These are phyloP conservation scores for Bertia moriformis DNA, from an alignment of 2,329 filamentous ascomycete genomes.

Conservation along the genomic window DNA sequence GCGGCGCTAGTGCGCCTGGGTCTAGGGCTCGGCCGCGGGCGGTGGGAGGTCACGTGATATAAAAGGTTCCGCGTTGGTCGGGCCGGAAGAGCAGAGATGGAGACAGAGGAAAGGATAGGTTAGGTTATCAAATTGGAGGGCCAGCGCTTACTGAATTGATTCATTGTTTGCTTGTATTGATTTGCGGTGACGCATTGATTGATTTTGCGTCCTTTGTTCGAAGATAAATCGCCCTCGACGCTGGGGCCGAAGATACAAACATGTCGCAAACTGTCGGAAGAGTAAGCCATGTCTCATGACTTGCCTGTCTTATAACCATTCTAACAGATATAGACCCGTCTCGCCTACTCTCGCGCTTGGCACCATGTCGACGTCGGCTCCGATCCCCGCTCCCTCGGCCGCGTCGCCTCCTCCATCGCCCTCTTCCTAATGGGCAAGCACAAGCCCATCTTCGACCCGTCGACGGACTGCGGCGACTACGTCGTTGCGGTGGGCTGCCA, in stretches of 20 bases:
- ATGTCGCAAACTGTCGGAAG: conserved; percentile 73
- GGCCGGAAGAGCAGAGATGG: too few species aligned
- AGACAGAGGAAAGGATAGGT: too few species aligned
- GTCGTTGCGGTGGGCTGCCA: conserved; percentile 86
- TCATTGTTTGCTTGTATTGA: too few species aligned
- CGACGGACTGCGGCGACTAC: conserved; percentile 97
- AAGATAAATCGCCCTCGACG: too few species aligned
- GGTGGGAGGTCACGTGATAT: neutral
- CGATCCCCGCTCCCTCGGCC: conserved; percentile 63
- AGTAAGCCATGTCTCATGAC: conserved; percentile 29
- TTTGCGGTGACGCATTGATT: too few species aligned
- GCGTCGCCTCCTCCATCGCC: conserved; percentile 77
- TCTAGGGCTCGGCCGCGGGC: neutral
- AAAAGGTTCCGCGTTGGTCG: too few species aligned
- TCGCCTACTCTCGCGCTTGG: conserved; percentile 94
- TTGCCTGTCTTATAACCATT: conserved; percentile 1
- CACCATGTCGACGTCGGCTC: conserved; percentile 57
- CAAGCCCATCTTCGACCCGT: conserved; percentile 95
- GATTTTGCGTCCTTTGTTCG: too few species aligned
- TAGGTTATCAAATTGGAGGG: too few species aligned
- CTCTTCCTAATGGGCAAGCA: conserved; percentile 92
- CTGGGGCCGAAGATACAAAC: too few species aligned
- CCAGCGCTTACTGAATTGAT: too few species aligned
- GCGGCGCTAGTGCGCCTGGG: neutral
- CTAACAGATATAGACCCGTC: conserved; percentile 53